Evolutionary conservation across 306 rosid genomes (phyloP).

Genomic region (Mimosa pudica): DNA sequence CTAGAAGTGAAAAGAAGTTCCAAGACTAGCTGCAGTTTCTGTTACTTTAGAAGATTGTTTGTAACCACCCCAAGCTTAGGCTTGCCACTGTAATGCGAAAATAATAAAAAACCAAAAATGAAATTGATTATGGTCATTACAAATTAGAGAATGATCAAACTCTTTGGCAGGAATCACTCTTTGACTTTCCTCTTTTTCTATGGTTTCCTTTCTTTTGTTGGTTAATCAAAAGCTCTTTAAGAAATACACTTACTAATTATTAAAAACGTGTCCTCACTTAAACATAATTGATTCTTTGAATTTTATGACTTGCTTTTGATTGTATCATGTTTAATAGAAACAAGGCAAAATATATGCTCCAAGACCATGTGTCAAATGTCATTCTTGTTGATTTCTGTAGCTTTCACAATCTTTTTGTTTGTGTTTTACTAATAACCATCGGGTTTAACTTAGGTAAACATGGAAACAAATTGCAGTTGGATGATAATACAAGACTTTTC

Average conservation of each 20-base stretch:
- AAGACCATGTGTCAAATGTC: not conserved
- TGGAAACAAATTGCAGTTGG: conserved; percentile 76
- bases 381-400: not conserved
- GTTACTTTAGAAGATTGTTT: not conserved
- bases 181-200: conserved; percentile 1
- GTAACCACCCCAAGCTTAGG: too few species aligned
- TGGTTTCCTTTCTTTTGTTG: conserved; percentile 12
- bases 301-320: not conserved
- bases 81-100: too few species aligned
- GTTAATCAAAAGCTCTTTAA: not conserved
- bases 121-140: conserved; percentile 11
- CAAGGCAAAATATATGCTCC: too few species aligned
- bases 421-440: conserved; percentile 22
- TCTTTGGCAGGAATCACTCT: conserved; percentile 19
- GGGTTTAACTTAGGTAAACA: conserved; percentile 70
- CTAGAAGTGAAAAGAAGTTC: not conserved
- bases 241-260: not conserved
- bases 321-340: not conserved
- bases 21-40: not conserved
- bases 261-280: not conserved
- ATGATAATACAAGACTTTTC: conserved; percentile 62
- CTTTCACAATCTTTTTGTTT: not conserved
- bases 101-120: not conserved
- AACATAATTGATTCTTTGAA: not conserved
- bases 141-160: conserved; percentile 1